Evolutionary conservation across 163 green algal genomes (phyloP).

Genomic region (Scenedesmus sp.): DNA sequence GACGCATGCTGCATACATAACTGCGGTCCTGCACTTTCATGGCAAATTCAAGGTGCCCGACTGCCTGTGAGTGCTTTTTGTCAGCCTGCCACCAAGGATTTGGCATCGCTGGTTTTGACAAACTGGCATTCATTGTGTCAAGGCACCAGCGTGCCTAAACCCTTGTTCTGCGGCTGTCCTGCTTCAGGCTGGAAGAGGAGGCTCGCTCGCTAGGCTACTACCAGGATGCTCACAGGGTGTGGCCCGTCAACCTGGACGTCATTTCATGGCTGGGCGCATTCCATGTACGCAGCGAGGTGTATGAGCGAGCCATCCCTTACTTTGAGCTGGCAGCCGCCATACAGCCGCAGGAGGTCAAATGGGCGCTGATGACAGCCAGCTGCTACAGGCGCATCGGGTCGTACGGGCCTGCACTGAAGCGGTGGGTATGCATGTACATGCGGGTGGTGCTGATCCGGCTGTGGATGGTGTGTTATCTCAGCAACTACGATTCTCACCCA

Average conservation of each 20-base stretch:
- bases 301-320: slow-evolving; percentile 86
- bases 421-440: neutral
- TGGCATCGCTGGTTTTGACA: too few relatives aligned
- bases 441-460: too few relatives aligned
- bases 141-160: too few relatives aligned
- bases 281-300: slow-evolving; percentile 86
- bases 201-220: slow-evolving; percentile 85
- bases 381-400: slow-evolving; percentile 73
- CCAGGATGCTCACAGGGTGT: slow-evolving; percentile 85
- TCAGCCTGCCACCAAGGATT: too few relatives aligned
- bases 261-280: slow-evolving; percentile 92
- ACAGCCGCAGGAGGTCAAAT: slow-evolving; percentile 92
- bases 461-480: too few relatives aligned
- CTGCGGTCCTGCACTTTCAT: too few relatives aligned
- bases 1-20: too few relatives aligned
- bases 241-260: slow-evolving; percentile 89
- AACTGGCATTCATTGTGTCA: too few relatives aligned
- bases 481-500: too few relatives aligned
- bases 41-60: too few relatives aligned
- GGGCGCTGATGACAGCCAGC: slow-evolving; percentile 87
- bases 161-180: neutral
- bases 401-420: slow-evolving; percentile 58
- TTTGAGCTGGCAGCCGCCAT: slow-evolving; percentile 88
- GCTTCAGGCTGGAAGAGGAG: slow-evolving; percentile 82
- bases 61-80: too few relatives aligned